Conservation (phyloP, 768 basidiomycete genomes). For the Suillus paluster region DNA sequence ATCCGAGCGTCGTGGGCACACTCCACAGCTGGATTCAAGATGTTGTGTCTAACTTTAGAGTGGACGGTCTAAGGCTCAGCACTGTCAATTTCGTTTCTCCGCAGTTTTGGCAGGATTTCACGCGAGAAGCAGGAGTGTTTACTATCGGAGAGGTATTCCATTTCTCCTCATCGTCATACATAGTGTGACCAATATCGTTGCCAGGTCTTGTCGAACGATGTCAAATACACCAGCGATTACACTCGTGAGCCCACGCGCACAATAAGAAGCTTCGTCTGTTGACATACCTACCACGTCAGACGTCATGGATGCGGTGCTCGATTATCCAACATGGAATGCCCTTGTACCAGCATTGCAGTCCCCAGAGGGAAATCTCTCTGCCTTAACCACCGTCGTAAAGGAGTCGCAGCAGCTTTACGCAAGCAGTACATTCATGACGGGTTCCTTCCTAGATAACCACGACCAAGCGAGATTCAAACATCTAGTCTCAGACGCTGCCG, state of each 20-base stretch:
- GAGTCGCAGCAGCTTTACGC: constrained; percentile 42
- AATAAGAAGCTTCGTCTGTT: neutral
- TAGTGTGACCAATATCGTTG: constrained; percentile 10
- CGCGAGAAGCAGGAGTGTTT: constrained; percentile 51
- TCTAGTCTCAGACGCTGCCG: constrained; percentile 45
- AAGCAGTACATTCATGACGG: constrained; percentile 45
- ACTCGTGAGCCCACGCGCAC: constrained; percentile 38
- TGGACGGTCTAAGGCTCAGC: constrained; percentile 63
- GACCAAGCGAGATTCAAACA: constrained; percentile 55
- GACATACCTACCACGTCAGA: constrained; percentile 28
- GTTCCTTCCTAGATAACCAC: constrained; percentile 59
- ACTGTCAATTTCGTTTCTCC: constrained; percentile 60
- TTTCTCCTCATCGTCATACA: constrained; percentile 51
- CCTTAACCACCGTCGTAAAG: constrained; percentile 30
- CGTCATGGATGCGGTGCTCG: constrained; percentile 49
- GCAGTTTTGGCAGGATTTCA: constrained; percentile 59
- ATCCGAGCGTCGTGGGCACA: constrained; percentile 44
- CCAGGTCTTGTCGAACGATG: constrained; percentile 48
- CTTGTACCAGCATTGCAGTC: constrained; percentile 45
- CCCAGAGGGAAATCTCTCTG: constrained; percentile 37
- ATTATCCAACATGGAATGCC: constrained; percentile 54
- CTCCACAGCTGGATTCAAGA: constrained; percentile 52
- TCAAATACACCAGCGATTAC: constrained; percentile 43
- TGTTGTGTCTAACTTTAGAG: constrained; percentile 49
- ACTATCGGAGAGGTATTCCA: constrained; percentile 55